Conservation (phyloP, 1,284 basidiomycete genomes). For the Ceratobasidium sp. region DNA sequence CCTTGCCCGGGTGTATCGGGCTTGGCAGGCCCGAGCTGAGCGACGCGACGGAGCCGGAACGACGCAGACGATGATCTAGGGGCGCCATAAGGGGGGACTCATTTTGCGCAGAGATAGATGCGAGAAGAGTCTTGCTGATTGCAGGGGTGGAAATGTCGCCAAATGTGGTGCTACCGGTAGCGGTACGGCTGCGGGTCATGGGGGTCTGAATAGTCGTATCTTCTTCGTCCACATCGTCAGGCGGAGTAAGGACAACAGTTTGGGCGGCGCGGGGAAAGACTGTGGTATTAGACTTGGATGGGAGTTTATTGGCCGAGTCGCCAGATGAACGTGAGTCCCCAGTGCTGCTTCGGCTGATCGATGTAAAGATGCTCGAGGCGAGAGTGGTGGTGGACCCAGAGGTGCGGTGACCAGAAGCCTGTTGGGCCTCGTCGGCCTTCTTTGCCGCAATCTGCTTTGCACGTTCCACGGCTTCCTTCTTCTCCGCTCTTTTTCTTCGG, state of each 20-base stretch:
- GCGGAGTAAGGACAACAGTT: slow-evolving; percentile 11
- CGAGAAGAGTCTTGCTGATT: slow-evolving; percentile 28
- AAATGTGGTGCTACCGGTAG: slow-evolving; percentile 25
- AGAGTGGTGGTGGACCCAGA: slow-evolving; percentile 27
- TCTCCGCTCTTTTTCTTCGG: slow-evolving; percentile 22
- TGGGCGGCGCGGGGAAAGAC: slow-evolving; percentile 31
- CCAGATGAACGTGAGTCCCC: slow-evolving; percentile 28
- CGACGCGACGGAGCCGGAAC: slow-evolving; percentile 13
- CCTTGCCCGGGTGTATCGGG: slow-evolving; percentile 17
- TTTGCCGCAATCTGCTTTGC: slow-evolving; percentile 17
- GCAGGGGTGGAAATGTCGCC: slow-evolving; percentile 29
- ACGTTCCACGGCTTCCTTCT: slow-evolving; percentile 3
- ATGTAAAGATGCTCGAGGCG: slow-evolving; percentile 31
- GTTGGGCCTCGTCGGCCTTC: not conserved
- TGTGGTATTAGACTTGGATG: slow-evolving; percentile 13
- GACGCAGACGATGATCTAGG: slow-evolving; percentile 27
- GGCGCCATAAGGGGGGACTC: slow-evolving; percentile 31
- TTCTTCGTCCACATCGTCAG: slow-evolving; percentile 28
- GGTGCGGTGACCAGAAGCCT: slow-evolving; percentile 13
- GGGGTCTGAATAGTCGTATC: slow-evolving; percentile 19
- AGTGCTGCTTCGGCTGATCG: slow-evolving; percentile 23
- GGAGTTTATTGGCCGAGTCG: slow-evolving; percentile 16
- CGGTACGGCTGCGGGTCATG: slow-evolving; percentile 29
- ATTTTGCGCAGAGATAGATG: slow-evolving; percentile 24
- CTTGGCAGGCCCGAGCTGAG: slow-evolving; percentile 27